phyloP scores from a whole-genome alignment of 2,329 filamentous ascomycete species.

The Pseudopithomyces chartarum region DNA sequence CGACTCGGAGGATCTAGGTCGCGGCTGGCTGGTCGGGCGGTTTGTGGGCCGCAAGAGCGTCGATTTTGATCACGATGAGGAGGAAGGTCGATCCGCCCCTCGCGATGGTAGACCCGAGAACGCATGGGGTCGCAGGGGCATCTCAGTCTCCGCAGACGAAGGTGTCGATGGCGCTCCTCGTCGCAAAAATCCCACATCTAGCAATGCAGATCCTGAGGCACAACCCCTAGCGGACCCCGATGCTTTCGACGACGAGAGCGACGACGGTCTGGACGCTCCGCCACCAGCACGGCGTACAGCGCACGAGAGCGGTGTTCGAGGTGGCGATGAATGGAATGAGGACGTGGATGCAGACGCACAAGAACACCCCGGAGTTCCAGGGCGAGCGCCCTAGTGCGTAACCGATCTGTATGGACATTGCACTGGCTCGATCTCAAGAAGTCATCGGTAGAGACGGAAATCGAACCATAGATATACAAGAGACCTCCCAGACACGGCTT shows the following conservation, averaged over 20 bases:
- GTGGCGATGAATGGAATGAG: slow-evolving; percentile 47
- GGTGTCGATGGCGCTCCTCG: slow-evolving; percentile 45
- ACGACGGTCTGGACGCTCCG: slow-evolving; percentile 45
- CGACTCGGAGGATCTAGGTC: slow-evolving; percentile 83
- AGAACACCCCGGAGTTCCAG: slow-evolving; percentile 30
- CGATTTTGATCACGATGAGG: slow-evolving; percentile 59
- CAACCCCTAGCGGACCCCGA: slow-evolving; percentile 52
- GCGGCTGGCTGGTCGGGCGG: slow-evolving; percentile 81
- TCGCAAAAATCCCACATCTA: slow-evolving; percentile 19
- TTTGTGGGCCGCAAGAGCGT: slow-evolving; percentile 68
- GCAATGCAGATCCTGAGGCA: slow-evolving; percentile 33
- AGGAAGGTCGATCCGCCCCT: slow-evolving; percentile 58
- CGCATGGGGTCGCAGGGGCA: slow-evolving; percentile 62
- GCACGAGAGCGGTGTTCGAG: slow-evolving; percentile 39
- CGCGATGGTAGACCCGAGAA: slow-evolving; percentile 40
- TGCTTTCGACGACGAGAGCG: slow-evolving; percentile 53
- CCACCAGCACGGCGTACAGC: slow-evolving; percentile 25
- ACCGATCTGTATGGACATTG: background rate
- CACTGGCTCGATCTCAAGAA: background rate
- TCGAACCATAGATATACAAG: background rate
- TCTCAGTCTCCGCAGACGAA: slow-evolving; percentile 65
- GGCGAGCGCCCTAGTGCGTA: slow-evolving; percentile 9
- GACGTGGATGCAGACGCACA: slow-evolving; percentile 42
- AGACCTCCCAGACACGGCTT: background rate
- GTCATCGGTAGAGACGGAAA: background rate